Evolutionary conservation across 352 stramenopile genomes (phyloP).

Genomic region (Pythium aphanidermatum): DNA sequence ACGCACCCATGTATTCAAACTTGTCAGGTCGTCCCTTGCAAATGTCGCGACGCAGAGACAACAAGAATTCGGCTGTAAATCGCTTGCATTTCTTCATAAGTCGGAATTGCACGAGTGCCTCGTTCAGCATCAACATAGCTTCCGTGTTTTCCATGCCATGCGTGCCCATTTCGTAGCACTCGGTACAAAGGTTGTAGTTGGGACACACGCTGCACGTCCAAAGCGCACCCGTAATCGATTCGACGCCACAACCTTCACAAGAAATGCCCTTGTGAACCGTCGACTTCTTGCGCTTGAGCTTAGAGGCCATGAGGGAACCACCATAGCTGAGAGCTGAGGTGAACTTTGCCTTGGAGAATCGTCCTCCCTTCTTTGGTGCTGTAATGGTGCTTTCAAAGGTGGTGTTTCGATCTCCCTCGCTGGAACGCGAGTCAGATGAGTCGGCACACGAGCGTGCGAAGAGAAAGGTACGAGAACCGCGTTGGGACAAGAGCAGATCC

Average conservation of each 20-base stretch:
- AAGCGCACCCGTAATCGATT: conserved; percentile 53
- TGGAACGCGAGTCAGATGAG: conserved; percentile 10
- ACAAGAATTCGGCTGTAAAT: conserved; percentile 67
- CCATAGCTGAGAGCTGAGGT: conserved; percentile 58
- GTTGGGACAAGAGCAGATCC: conserved; percentile 48
- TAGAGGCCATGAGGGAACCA: conserved; percentile 51
- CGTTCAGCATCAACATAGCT: conserved; percentile 56
- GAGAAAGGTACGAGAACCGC: conserved; percentile 42
- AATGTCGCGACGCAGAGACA: conserved; percentile 67
- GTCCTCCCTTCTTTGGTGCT: conserved; percentile 35
- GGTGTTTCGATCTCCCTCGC: too few species aligned
- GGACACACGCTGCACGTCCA: conserved; percentile 70
- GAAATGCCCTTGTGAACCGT: conserved; percentile 56
- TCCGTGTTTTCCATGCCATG: conserved; percentile 74
- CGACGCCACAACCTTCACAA: conserved; percentile 68
- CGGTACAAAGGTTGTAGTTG: conserved; percentile 61
- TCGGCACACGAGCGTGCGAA: conserved; percentile 45
- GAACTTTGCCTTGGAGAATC: conserved; percentile 43
- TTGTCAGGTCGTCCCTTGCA: conserved; percentile 77
- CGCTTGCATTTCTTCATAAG: conserved; percentile 70
- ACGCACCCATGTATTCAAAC: conserved; percentile 76
- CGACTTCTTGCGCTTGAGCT: conserved; percentile 64
- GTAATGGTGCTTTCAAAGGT: too few species aligned
- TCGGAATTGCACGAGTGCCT: conserved; percentile 67
- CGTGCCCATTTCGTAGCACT: conserved; percentile 65